These are phyloP conservation scores for Aspergillus sparsus DNA, from an alignment of 495 filamentous ascomycete genomes.

Conservation along the genomic window DNA sequence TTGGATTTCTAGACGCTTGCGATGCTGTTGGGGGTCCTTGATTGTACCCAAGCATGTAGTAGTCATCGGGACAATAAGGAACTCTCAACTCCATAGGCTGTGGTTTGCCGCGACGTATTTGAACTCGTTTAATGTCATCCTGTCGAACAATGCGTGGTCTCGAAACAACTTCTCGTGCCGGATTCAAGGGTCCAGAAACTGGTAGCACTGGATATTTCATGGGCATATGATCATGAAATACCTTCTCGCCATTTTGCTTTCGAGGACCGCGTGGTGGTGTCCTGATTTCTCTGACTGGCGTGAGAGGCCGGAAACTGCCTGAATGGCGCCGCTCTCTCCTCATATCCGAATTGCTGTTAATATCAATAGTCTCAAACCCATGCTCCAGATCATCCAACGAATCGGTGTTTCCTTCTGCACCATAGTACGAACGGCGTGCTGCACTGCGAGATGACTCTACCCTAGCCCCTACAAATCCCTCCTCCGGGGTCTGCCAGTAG, in stretches of 20 bases:
- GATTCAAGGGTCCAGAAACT: conserved; percentile 17
- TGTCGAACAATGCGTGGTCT: conserved; percentile 37
- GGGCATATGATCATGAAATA: conserved; percentile 3
- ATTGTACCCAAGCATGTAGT: conserved; percentile 29
- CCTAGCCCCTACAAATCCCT: conserved; percentile 12
- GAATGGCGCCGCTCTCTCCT: conserved; percentile 24
- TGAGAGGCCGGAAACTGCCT: conserved; percentile 25
- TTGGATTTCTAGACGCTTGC: conserved; percentile 4
- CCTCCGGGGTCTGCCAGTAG: conserved; percentile 22
- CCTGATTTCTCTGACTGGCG: conserved; percentile 28
- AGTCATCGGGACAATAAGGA: conserved; percentile 38
- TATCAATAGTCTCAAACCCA: conserved; percentile 24
- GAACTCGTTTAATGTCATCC: conserved; percentile 41
- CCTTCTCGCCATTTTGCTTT: conserved; percentile 4
- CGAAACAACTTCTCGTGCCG: conserved; percentile 34
- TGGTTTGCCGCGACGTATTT: conserved; percentile 36
- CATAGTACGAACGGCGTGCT: conserved; percentile 14
- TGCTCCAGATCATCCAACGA: conserved; percentile 11
- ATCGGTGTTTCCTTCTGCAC: conserved; percentile 6
- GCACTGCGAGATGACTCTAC: conserved; percentile 12
- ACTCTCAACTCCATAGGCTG: conserved; percentile 29
- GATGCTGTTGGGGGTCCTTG: conserved; percentile 3
- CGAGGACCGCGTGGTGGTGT: conserved; percentile 21
- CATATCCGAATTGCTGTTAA: conserved; percentile 13
- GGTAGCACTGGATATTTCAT: conserved; percentile 15